These are phyloP conservation scores for Erysimum cheiri DNA, from an alignment of 441 rosid genomes.

Conservation along the genomic window DNA sequence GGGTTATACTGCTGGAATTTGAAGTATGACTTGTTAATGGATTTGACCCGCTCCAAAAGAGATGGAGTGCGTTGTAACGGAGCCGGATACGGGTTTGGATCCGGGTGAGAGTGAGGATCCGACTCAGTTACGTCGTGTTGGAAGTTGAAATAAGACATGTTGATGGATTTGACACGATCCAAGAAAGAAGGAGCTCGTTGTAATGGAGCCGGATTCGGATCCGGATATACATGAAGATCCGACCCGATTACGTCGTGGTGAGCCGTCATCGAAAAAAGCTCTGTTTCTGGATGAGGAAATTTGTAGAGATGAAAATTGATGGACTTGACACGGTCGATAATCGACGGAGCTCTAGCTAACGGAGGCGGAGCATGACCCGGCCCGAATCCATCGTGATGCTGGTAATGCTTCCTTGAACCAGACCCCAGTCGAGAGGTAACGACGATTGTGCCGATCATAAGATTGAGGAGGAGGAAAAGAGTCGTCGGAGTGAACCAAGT, in stretches of 20 bases:
- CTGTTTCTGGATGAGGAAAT: constrained; percentile 41
- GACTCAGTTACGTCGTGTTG: constrained; percentile 34
- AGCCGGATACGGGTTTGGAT: constrained; percentile 20
- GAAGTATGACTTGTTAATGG: constrained; percentile 53
- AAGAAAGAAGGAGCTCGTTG: constrained; percentile 56
- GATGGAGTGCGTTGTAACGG: constrained; percentile 51
- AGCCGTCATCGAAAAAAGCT: constrained; percentile 24
- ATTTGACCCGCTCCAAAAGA: constrained; percentile 58
- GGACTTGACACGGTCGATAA: constrained; percentile 62
- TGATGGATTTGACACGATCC: constrained; percentile 61
- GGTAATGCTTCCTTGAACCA: constrained; percentile 18
- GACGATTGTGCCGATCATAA: constrained; percentile 68
- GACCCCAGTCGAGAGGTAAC: constrained; percentile 56
- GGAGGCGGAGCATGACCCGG: constrained; percentile 32
- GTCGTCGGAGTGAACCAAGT: constrained; percentile 65
- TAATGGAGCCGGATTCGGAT: constrained; percentile 31
- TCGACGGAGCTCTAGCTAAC: constrained; percentile 53
- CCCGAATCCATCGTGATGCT: constrained; percentile 41
- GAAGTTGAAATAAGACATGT: constrained; percentile 49
- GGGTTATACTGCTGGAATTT: constrained; percentile 44
- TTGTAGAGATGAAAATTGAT: constrained; percentile 50
- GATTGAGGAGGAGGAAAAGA: constrained; percentile 74
- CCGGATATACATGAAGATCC: constrained; percentile 42
- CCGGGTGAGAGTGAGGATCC: constrained; percentile 27
- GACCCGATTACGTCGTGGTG: constrained; percentile 36